Evolutionary conservation across 371 early-diverging fungal genomes (phyloP).

Genomic region (Zychaea mexicana): DNA sequence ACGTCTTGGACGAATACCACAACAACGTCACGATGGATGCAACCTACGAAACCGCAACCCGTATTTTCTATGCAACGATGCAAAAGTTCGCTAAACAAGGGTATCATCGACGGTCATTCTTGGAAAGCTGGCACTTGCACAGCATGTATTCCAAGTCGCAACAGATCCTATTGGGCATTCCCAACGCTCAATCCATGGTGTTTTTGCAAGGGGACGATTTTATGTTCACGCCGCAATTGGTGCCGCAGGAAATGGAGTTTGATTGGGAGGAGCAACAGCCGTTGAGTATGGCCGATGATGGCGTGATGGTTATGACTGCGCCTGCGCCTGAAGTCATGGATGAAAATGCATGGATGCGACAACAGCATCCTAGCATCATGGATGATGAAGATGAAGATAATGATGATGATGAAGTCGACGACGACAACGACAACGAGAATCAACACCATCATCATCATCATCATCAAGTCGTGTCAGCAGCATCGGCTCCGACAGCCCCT

Average conservation of each 20-base stretch:
- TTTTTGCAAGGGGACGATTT: slow-evolving; percentile 47
- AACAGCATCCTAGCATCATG: neutral
- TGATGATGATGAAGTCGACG: neutral
- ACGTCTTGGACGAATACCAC: neutral
- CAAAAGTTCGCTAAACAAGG: slow-evolving; percentile 35
- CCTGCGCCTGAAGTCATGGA: slow-evolving; percentile 19
- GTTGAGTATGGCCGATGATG: slow-evolving; percentile 10
- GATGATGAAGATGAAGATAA: neutral
- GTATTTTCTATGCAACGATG: slow-evolving; percentile 49
- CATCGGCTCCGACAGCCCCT: neutral
- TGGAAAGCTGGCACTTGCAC: slow-evolving; percentile 46
- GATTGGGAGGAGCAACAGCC: slow-evolving; percentile 17
- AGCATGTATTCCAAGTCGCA: slow-evolving; percentile 56
- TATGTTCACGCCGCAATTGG: slow-evolving; percentile 48
- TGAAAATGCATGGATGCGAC: slow-evolving; percentile 18
- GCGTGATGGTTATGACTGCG: slow-evolving; percentile 23
- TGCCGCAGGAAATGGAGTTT: slow-evolving; percentile 21
- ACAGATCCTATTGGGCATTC: slow-evolving; percentile 42
- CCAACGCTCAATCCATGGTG: slow-evolving; percentile 37
- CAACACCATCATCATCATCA: neutral
- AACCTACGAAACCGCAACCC: slow-evolving; percentile 36
- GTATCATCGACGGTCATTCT: slow-evolving; percentile 36
- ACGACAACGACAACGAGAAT: neutral
- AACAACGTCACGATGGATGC: neutral
- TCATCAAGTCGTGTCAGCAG: neutral